These are phyloP conservation scores for Symbiodinium natans DNA, from an alignment of 73 alveolate species.

Conservation along the genomic window DNA sequence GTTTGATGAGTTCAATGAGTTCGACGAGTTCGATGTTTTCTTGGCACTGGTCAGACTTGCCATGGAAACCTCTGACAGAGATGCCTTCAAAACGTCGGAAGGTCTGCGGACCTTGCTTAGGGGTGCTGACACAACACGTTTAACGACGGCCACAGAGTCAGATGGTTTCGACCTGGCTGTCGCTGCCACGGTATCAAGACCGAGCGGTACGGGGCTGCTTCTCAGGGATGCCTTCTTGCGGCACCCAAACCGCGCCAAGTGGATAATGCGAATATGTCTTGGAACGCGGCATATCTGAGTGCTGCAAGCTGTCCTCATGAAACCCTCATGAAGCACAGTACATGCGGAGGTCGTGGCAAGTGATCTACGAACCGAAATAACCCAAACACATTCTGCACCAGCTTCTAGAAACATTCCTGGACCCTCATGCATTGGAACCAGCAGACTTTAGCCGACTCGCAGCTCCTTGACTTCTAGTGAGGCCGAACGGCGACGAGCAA, in stretches of 20 bases:
- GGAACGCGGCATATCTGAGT: not conserved
- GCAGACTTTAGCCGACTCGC: too few relatives aligned
- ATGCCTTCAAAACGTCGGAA: not conserved
- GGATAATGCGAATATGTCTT: not conserved
- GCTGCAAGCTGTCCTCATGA: not conserved
- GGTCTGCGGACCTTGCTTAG: not conserved
- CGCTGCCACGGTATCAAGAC: not conserved
- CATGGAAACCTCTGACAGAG: not conserved
- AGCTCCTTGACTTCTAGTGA: too few relatives aligned
- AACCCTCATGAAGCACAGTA: not conserved
- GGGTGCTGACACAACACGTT: not conserved
- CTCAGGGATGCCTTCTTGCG: not conserved
- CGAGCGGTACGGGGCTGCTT: not conserved
- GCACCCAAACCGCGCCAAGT: not conserved
- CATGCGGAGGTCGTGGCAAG: too few relatives aligned
- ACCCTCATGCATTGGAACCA: too few relatives aligned
- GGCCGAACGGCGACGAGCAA: too few relatives aligned
- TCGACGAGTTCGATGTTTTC: too few relatives aligned
- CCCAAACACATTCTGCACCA: too few relatives aligned
- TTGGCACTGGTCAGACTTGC: too few relatives aligned
- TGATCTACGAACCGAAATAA: too few relatives aligned
- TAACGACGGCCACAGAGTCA: not conserved
- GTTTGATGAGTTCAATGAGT: too few relatives aligned
- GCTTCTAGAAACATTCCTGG: too few relatives aligned
- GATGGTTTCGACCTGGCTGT: not conserved